Percentiles rank a stretch among this genome's conserved stretches.
Evolutionary conservation across 164 flowering plant species (phyloP).

Genomic region (Paratinospora sagittata): DNA sequence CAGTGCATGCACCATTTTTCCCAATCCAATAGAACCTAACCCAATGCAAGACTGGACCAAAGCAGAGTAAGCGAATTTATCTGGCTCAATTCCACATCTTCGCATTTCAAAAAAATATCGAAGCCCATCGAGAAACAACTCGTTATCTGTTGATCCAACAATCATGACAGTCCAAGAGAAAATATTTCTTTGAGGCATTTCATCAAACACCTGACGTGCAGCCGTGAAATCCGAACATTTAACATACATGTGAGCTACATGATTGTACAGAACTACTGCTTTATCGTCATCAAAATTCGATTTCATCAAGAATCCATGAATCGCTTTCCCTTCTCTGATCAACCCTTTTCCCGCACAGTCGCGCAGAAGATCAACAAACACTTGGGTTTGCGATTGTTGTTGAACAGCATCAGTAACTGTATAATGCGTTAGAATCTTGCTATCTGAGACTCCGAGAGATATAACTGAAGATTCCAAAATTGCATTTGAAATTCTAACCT

Average conservation of each 20-base stretch:
- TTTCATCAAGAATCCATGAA: conserved; percentile 44
- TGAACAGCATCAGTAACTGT: conserved; percentile 1
- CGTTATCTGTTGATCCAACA: conserved; percentile 43
- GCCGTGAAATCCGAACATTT: too few species aligned
- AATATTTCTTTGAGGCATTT: too few species aligned
- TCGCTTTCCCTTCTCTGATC: conserved; percentile 31
- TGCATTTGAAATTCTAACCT: too few species aligned
- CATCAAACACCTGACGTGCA: too few species aligned
- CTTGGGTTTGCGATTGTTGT: conserved; percentile 17
- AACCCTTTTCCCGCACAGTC: too few species aligned
- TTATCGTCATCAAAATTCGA: conserved; percentile 23
- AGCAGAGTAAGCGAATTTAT: conserved; percentile 42
- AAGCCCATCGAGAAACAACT: conserved; percentile 35
- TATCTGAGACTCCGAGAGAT: too few species aligned
- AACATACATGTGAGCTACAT: too few species aligned
- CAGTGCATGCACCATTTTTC: too few species aligned
- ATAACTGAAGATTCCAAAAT: too few species aligned
- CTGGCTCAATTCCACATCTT: conserved; percentile 33
- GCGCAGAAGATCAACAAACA: conserved; percentile 33
- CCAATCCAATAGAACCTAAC: conserved; percentile 33
- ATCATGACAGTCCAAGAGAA: conserved; percentile 66
- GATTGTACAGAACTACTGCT: too few species aligned
- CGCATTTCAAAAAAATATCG: conserved; percentile 34
- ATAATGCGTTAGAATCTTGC: too few species aligned
- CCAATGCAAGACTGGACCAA: conserved; percentile 45